Conservation (phyloP, 148 eudicot species). For the Hydrangea macrophylla region DNA sequence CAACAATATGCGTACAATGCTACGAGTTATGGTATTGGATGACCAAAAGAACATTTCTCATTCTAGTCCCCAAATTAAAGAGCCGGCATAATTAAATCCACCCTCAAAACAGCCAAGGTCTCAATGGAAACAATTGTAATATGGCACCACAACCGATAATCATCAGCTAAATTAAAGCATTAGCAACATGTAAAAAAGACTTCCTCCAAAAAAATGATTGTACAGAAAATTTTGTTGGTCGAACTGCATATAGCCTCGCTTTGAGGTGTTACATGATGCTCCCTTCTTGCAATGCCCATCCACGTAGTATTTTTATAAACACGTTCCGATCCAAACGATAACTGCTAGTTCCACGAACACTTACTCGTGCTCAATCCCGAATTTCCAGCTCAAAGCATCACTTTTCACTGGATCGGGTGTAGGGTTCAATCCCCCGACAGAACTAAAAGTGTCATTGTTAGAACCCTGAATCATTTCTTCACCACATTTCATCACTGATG, state of each 20-base stretch:
- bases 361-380: conserved; percentile 29
- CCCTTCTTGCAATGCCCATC: conserved; percentile 78
- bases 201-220: conserved; percentile 10
- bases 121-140: not conserved
- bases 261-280: conserved; percentile 73
- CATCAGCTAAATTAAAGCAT: conserved; percentile 12
- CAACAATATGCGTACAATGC: too few species aligned
- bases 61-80: too few species aligned
- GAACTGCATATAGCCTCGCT: conserved; percentile 19
- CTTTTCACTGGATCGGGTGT: conserved; percentile 42
- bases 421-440: conserved; percentile 62
- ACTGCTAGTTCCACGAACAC: conserved; percentile 49
- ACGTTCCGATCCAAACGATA: conserved; percentile 64
- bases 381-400: conserved; percentile 38
- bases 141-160: not conserved
- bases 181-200: not conserved
- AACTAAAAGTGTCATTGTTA: conserved; percentile 59
- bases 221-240: conserved; percentile 36
- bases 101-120: not conserved
- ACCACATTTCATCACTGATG: conserved; percentile 56
- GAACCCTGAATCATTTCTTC: conserved; percentile 60
- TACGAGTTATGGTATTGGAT: too few species aligned
- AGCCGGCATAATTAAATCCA: too few species aligned
- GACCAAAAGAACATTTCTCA: too few species aligned
- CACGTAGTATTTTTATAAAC: conserved; percentile 79